phyloP scores from a whole-genome alignment of 2,329 filamentous ascomycete species.

The Nannizzia gypsea region DNA sequence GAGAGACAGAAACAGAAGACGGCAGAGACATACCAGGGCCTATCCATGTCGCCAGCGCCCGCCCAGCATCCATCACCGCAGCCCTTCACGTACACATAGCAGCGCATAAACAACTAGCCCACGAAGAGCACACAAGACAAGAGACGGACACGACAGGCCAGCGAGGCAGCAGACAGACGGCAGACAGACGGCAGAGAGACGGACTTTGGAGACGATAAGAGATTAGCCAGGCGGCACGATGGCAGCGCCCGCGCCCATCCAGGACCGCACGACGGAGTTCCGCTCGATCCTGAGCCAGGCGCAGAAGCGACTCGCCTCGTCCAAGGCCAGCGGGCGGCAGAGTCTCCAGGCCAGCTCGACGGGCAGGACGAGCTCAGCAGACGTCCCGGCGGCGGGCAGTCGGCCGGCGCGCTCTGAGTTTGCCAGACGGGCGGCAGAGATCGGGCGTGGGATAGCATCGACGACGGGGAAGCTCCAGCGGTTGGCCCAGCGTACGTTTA shows the following conservation, averaged over 20 bases:
- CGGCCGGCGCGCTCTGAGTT: constrained; percentile 66
- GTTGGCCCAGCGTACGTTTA: constrained; percentile 60
- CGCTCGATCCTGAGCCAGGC: constrained; percentile 77
- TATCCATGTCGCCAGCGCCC: neutral
- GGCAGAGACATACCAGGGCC: neutral
- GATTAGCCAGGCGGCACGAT: constrained; percentile 14
- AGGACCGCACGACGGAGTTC: constrained; percentile 95
- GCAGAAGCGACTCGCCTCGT: constrained; percentile 63
- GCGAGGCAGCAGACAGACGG: too few relatives aligned
- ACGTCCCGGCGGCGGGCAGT: neutral
- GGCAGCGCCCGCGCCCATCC: constrained; percentile 59
- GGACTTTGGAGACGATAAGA: neutral
- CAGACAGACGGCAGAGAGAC: neutral
- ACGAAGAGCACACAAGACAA: neutral
- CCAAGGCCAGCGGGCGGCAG: constrained; percentile 67
- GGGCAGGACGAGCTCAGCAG: constrained; percentile 26
- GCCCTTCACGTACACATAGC: neutral
- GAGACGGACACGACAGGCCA: neutral
- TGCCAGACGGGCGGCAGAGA: constrained; percentile 78
- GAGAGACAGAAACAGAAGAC: neutral
- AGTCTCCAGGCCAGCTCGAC: constrained; percentile 57
- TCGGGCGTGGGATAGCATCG: constrained; percentile 77
- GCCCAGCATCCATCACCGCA: neutral
- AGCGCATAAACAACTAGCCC: too few relatives aligned
- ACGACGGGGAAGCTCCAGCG: constrained; percentile 95